Conservation (phyloP, 129 eudicot species). For the Flaveria ramosissima region DNA sequence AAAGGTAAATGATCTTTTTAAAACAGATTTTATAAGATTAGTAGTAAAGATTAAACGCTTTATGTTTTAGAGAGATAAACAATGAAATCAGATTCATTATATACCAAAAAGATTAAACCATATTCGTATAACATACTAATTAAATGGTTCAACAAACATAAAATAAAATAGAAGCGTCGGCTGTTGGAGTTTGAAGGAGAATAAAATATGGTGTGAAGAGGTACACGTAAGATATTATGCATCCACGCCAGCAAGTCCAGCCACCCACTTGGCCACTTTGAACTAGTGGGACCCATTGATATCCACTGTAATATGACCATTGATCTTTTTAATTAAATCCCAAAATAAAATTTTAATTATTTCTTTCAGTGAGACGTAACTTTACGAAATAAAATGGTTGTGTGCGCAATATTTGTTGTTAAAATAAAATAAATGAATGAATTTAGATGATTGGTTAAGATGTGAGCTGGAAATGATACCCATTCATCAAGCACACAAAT, state of each 20-base stretch:
- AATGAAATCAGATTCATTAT: too few relatives aligned
- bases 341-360: background rate
- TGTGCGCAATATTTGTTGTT: background rate
- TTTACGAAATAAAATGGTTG: background rate
- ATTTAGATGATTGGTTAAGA: slow-evolving; percentile 22
- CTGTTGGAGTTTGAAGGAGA: slow-evolving; percentile 7
- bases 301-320: background rate
- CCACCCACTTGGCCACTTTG: slow-evolving; percentile 30
- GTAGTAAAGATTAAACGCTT: too few relatives aligned
- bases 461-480: slow-evolving; percentile 33
- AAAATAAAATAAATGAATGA: background rate
- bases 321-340: background rate
- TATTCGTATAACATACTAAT: background rate
- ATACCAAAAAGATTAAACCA: too few relatives aligned
- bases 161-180: slow-evolving; percentile 18
- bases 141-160: background rate
- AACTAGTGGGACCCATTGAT: slow-evolving; percentile 13
- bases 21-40: too few relatives aligned
- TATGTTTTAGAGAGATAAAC: too few relatives aligned
- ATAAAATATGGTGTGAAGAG: slow-evolving; percentile 6
- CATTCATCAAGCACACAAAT: slow-evolving; percentile 5
- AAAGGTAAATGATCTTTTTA: too few relatives aligned
- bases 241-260: slow-evolving; percentile 24
- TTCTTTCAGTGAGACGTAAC: too few relatives aligned
- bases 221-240: slow-evolving; percentile 18